Base-by-base conservation (phyloP, 2,329 filamentous ascomycete species). In the Purpureocillium takamizusanense region DNA sequence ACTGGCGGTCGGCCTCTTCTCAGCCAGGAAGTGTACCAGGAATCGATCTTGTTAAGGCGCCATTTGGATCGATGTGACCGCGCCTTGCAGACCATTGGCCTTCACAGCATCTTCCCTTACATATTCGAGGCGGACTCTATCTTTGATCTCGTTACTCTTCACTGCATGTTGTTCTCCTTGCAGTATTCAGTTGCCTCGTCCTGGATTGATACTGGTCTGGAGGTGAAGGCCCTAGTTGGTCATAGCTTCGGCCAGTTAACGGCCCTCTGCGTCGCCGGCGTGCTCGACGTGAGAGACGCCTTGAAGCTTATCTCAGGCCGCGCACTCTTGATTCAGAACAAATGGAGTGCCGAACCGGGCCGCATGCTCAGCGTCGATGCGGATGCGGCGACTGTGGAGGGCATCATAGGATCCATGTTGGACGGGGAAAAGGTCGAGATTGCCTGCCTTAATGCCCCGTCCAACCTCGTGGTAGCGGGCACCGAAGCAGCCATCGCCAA, bases 221-320 rank as follows among this genome's bases (percentile, higher is more conserved):
- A 42, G 10, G 18, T 40, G 4, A 36, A 35, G 10, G 35, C 37
- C 9, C 17, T 47, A 8, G 18, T 49, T 5, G 64, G 64, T 1
- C 63, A 67, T 41, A 63, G 58, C 38, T 60, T 67, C 32, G 63
- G 63, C 5, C 48, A 67, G 40, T 38, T 66, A 2, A 60, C 60
- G 1, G 63, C 60, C 1, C 42, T 64, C 3, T 51, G 47, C 13
- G 46, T 65, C 1, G 51, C 59, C 5, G 60, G 60, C 0, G 44
- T 43, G 1, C 41, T 66, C 2, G 43, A 43, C 1, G 42, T 66
- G 1, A 7, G 40, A 3, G 59, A 65, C 31, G 48, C 46, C 2
- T 14, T 67, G 8, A 54, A 42, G 12, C 17, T 61, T 4, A 44
- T 62, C 7, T 45, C 47, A 2, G 47, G 37, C 1, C 48, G 64